Base-by-base conservation (phyloP, 2,329 filamentous ascomycete genomes). In the Calonectria crousiana region DNA sequence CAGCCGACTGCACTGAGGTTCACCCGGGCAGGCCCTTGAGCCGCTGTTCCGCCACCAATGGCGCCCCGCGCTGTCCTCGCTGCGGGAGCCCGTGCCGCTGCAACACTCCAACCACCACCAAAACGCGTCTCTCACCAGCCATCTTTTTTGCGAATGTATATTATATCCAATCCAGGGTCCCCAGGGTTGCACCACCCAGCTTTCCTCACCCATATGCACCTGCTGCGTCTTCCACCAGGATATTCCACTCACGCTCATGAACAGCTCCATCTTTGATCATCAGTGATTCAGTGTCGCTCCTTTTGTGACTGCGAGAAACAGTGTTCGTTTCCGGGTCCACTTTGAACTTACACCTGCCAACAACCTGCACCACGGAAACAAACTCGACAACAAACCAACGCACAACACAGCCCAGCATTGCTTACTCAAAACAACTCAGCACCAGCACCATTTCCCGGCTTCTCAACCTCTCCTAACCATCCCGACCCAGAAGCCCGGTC, bases 61-160 rank as follows among this genome's bases (percentile, higher is more conserved):
- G 67, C 38, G 38, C 36, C 62, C 69, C 47, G 28, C 56, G 51
- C 32, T 18, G 38, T 62, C 38, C 52, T 32, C 62, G 62, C 52
- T 23, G 53, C 72, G 53, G 62, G 53, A 67, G 51, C 69, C 79
- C 78, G 78, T 71, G 73, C 56, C 62, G 69, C 73, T 64, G 70
- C 69, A 67, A 53, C 73, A 72, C 73, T 76, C 79, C 79, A 81
- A 78, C 79, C 79, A 77, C 79, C 78, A 76, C 72, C 71, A 79
- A 78, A 78, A 75, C 74, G 71, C 68, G 36, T 56, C 41, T 64
- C 53, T 74, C 71, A 78, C 79, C 79, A 81, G 79, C 79, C 79
- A 80, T 80, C 79, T 74, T 28, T 78, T 78, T 81, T 80, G 71
- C 68, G 75, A 53, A 70, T 30, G 71, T 62, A 62, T 62, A 62